Evolutionary conservation across 1,284 basidiomycete genomes (phyloP), one percentile per base, ranked within the genome.

Genomic region (Trametes hirsuta): DNA sequence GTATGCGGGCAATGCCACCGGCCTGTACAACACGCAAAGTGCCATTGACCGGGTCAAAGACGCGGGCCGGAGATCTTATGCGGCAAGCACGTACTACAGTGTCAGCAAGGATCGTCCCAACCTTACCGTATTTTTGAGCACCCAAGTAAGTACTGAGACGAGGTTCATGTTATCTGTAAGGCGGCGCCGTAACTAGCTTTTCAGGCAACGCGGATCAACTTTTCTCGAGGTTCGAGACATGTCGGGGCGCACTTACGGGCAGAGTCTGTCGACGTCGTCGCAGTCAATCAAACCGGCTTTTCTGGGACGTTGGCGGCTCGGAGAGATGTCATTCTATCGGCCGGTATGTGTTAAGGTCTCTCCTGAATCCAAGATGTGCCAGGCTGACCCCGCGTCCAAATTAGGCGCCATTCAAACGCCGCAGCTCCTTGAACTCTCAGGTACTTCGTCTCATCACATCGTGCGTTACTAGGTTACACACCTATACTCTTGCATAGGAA

Each of bases 201-300:
- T 8, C 8, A 30, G 30, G 30, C 30, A 30, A 30, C 30, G 30
- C 30, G 30, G 30, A 30, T 30, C 30, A 30, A 30, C 30, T 11
- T n/a, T 6, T n/a, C 12, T 12, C 47, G 10, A 9, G 18, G 30
- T 18, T 42, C 8, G 44, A 47, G 10, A 24, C 22, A 30, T 46
- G 41, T 9, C 4, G 2, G 15, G 10, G 10, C 12, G 10, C 22
- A 25, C 5, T 18, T n/a, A 10, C 97, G 49, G 83, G 97, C 60
- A 95, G 71, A 37, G 63, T 69, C 18, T 58, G 68, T 58, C 68
- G 72, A 36, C 40, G 68, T 54, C 35, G 53, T 30, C 62, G 67
- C 47, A 39, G 55, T 52, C 51, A 55, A 39, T 50, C 63, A 48
- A 2, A 59, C 57, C 4, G 57, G 57, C 3, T 47, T 56, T 25